Percentiles rank a stretch among this genome's conserved stretches.
Conservation (phyloP, 495 filamentous ascomycete species). For the Aspergillus nanangensis region DNA sequence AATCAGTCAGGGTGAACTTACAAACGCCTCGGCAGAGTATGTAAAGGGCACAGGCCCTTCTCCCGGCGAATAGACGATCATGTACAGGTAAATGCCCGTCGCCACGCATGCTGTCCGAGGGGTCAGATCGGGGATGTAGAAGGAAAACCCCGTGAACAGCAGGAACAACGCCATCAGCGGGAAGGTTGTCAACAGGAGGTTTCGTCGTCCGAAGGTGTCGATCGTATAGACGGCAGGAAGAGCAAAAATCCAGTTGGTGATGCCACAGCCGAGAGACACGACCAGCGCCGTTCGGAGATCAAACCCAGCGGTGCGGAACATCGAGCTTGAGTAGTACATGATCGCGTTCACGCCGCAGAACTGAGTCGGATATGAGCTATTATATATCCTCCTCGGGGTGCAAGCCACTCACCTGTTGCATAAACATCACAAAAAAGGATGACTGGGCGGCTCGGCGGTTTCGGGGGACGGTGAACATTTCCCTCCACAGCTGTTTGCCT, state of each 20-base stretch:
- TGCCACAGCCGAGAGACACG: slow-evolving; percentile 69
- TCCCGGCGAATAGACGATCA: slow-evolving; percentile 71
- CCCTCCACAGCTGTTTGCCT: slow-evolving; percentile 51
- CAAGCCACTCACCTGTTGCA: slow-evolving; percentile 76
- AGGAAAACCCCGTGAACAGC: slow-evolving; percentile 77
- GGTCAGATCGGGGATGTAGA: slow-evolving; percentile 58
- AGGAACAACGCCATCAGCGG: slow-evolving; percentile 69
- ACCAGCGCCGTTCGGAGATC: slow-evolving; percentile 50
- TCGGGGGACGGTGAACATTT: slow-evolving; percentile 68
- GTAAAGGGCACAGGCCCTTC: slow-evolving; percentile 82
- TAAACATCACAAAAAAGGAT: slow-evolving; percentile 77
- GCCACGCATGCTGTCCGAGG: slow-evolving; percentile 52
- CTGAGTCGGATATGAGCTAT: slow-evolving; percentile 3
- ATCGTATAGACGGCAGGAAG: slow-evolving; percentile 78
- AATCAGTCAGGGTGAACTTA: too few species aligned
- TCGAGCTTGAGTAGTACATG: slow-evolving; percentile 50
- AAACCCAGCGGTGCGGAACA: slow-evolving; percentile 50
- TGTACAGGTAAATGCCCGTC: slow-evolving; percentile 71
- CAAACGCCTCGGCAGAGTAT: slow-evolving; percentile 68
- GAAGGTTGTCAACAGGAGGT: slow-evolving; percentile 72
- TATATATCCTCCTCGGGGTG: too few species aligned
- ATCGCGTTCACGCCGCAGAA: slow-evolving; percentile 53
- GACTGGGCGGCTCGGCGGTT: slow-evolving; percentile 76
- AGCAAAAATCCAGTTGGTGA: slow-evolving; percentile 78
- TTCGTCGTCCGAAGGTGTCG: slow-evolving; percentile 77